Conservation (phyloP, 140 eudicot genomes). For the Senecio squalidus region DNA sequence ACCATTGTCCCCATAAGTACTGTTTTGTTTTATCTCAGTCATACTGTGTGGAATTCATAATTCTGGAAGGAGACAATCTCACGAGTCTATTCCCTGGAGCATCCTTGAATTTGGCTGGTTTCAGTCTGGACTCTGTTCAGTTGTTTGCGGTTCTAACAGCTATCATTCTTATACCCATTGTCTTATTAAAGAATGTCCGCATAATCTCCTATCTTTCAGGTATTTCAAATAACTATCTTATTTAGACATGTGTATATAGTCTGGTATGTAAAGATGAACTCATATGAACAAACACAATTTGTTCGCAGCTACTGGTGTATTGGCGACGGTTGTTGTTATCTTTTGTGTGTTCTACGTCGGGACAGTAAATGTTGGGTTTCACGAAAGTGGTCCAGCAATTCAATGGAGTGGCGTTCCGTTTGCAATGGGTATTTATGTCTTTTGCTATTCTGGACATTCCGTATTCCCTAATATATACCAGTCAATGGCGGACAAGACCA, state of each 20-base stretch:
- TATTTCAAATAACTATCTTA: conserved; percentile 1
- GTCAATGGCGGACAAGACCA: conserved; percentile 88
- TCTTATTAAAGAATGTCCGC: conserved; percentile 65
- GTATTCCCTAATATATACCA: conserved; percentile 95
- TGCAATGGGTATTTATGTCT: conserved; percentile 79
- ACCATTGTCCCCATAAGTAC: too few relatives aligned
- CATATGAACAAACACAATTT: conserved; percentile 7
- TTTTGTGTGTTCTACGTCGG: conserved; percentile 58
- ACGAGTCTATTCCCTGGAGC: conserved; percentile 64
- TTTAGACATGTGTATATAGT: not conserved
- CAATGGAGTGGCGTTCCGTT: conserved; percentile 72
- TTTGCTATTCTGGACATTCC: conserved; percentile 86
- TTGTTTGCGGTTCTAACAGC: conserved; percentile 59
- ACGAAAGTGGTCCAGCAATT: conserved; percentile 45
- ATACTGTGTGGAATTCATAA: conserved; percentile 88
- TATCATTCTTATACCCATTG: conserved; percentile 65
- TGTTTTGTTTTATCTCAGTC: conserved; percentile 41
- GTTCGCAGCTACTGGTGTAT: conserved; percentile 82
- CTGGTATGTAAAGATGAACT: not conserved
- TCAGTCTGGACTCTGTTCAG: conserved; percentile 61
- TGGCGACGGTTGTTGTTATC: conserved; percentile 56
- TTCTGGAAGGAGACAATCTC: conserved; percentile 86
- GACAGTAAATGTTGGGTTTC: conserved; percentile 59
- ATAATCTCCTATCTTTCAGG: conserved; percentile 85
- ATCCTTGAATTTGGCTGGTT: conserved; percentile 43